phyloP scores from a whole-genome alignment of 2,329 filamentous ascomycete species.

The Penicillium paneum region DNA sequence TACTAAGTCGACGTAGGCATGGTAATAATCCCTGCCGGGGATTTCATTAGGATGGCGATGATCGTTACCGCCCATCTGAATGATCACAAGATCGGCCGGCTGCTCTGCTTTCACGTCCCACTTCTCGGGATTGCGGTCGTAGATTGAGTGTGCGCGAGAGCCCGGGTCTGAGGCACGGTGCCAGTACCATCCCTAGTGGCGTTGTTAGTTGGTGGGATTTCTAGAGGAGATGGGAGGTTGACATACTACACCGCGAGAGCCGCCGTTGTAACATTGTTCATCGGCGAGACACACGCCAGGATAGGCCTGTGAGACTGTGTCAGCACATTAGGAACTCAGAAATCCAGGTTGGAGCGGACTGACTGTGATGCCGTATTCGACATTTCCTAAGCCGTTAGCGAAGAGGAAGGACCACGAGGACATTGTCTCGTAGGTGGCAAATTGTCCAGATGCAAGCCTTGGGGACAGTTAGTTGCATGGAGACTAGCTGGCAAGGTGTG shows the following conservation, averaged over 20 bases:
- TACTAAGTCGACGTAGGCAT: conserved; percentile 44
- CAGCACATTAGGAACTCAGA: neutral
- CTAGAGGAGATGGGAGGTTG: too few relatives aligned
- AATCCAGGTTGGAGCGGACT: neutral
- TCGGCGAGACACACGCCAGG: conserved; percentile 59
- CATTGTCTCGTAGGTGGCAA: conserved; percentile 57
- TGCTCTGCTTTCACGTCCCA: conserved; percentile 26
- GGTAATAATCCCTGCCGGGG: conserved; percentile 36
- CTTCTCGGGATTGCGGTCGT: conserved; percentile 34
- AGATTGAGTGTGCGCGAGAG: conserved; percentile 45
- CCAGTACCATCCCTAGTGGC: conserved; percentile 51
- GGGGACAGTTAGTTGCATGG: conserved; percentile 44
- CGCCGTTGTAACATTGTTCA: conserved; percentile 56
- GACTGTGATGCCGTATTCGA: conserved; percentile 56
- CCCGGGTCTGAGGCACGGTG: conserved; percentile 56
- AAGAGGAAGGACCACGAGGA: conserved; percentile 57
- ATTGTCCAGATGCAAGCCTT: conserved; percentile 56
- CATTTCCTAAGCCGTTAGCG: conserved; percentile 55
- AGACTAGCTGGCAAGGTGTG: conserved; percentile 23
- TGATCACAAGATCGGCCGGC: conserved; percentile 43
- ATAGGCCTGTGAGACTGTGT: conserved; percentile 37
- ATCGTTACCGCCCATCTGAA: conserved; percentile 50
- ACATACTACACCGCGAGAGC: conserved; percentile 45
- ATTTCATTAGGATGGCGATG: conserved; percentile 44
- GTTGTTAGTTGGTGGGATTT: conserved; percentile 4